Percentiles rank a stretch among this genome's conserved stretches.
phyloP scores from a whole-genome alignment of 345 rosid species.

The Sapria himalayana region DNA sequence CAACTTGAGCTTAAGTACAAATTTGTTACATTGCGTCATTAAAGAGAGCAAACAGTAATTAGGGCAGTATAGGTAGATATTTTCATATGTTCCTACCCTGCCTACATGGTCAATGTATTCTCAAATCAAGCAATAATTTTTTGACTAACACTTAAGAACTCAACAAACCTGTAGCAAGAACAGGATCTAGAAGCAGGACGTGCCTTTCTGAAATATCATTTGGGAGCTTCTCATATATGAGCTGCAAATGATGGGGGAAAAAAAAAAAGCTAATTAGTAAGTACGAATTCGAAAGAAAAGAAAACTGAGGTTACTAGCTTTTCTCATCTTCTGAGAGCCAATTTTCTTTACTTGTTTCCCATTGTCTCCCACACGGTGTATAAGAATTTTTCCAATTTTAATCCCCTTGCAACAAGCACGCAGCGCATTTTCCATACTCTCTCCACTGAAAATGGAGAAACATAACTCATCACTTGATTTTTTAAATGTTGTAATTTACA shows the following conservation, averaged over 20 bases:
- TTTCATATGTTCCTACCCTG: too few relatives aligned
- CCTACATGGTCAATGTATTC: too few relatives aligned
- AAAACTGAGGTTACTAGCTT: neutral
- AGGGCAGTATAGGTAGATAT: too few relatives aligned
- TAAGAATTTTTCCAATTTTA: constrained; percentile 91
- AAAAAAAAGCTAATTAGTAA: neutral
- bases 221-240: constrained; percentile 95
- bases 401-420: constrained; percentile 98
- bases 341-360: constrained; percentile 49
- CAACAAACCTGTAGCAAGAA: constrained; percentile 93
- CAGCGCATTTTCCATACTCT: constrained; percentile 97
- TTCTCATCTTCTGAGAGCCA: neutral
- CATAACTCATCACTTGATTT: too few relatives aligned
- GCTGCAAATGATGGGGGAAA: constrained; percentile 22
- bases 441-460: constrained; percentile 57
- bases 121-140: too few relatives aligned
- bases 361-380: constrained; percentile 95
- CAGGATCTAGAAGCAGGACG: constrained; percentile 92
- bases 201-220: constrained; percentile 86
- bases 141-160: too few relatives aligned
- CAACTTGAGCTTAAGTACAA: too few relatives aligned
- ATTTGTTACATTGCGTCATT: too few relatives aligned
- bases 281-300: neutral
- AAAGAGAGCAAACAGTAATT: too few relatives aligned
- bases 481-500: too few relatives aligned